Base-by-base conservation (phyloP, 306 rosid genomes). In the Inga leiocalycina region DNA sequence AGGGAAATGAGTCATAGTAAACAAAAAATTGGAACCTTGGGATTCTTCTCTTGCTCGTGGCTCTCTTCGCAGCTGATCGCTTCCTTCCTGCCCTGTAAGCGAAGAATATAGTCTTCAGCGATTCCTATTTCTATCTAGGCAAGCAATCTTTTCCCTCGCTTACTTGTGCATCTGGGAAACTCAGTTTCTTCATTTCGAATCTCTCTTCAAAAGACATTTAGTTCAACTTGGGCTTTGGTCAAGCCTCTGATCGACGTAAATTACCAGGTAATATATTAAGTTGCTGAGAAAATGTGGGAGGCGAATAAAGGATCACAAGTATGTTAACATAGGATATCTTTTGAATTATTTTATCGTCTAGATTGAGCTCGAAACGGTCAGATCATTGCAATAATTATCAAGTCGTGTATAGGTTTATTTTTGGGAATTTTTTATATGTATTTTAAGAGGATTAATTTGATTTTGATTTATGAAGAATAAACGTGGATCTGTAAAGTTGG, bases 81-180 rank as follows among this genome's bases (percentile, higher is more conserved):
- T 84, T 75, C 64, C 77, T 81, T 75, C 70, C 75, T 46, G 59
- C 83, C 73, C 74, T 59, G 35, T 61, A 88, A 85, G 88, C 64
- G 70, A 88, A 85, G 90, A 85, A 88, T 83, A 72, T 48, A 66
- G 12, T 46, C 39, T 49, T 3, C 61, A 69, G 11, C 51, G 65
- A 59, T 61, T 81, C 85, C 54, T 22, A n/a, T 13, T 24, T 77
- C 52, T 43, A 57, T 39, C 72, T 15, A 2, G 37, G 8, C 13
- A 77, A 59, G 56, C 80, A 39, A 57, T 59, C 80, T 59, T 32
- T 76, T 59, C 35, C 51, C n/a, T 66, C 30, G 2, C 39, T 51
- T 15, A 43, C 84, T 32, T 61, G 3, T 45, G 8, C 79, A 9
- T 46, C 73, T 74, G 34, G 32, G 5, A 81, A 43, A n/a, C 78